Evolutionary conservation across 2,329 filamentous ascomycete genomes (phyloP).

Genomic region (Trichoderma sp.): DNA sequence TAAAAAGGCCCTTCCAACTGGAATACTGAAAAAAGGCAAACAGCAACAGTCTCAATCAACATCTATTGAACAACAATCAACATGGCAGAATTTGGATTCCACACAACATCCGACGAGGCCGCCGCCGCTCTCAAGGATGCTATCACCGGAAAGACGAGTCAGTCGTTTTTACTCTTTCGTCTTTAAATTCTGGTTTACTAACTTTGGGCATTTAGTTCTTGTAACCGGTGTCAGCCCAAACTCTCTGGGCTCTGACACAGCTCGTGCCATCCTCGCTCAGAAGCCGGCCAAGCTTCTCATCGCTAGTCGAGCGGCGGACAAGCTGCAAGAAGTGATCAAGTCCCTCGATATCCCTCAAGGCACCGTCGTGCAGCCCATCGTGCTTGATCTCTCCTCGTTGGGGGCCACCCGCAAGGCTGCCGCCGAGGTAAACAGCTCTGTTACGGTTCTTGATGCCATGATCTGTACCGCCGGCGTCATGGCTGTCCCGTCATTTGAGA

Average conservation of each 20-base stretch:
- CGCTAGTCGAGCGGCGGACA: not conserved
- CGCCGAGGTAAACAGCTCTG: conserved; percentile 31
- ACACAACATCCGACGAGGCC: conserved; percentile 3
- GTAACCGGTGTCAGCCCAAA: conserved; percentile 44
- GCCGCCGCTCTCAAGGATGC: not conserved
- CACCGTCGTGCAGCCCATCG: conserved; percentile 34
- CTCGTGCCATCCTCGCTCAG: conserved; percentile 40
- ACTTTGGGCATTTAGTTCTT: conserved; percentile 24
- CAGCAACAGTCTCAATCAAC: not conserved
- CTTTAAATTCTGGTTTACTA: not conserved
- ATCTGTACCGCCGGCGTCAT: conserved; percentile 49
- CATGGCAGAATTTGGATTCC: not conserved
- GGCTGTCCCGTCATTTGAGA: conserved; percentile 36
- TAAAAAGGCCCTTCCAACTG: not conserved
- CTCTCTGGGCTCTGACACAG: conserved; percentile 41
- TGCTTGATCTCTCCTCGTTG: conserved; percentile 42
- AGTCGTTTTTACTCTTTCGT: not conserved
- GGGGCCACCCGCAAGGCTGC: conserved; percentile 40
- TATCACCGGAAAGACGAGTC: not conserved
- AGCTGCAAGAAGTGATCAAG: conserved; percentile 34
- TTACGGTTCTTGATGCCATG: conserved; percentile 36
- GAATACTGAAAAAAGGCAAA: not conserved
- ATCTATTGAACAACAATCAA: not conserved
- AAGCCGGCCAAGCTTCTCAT: conserved; percentile 31
- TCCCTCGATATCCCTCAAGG: conserved; percentile 29